Evolutionary conservation across 1,139 yeast genomes (phyloP).

Genomic region (Taphrina deformans): DNA sequence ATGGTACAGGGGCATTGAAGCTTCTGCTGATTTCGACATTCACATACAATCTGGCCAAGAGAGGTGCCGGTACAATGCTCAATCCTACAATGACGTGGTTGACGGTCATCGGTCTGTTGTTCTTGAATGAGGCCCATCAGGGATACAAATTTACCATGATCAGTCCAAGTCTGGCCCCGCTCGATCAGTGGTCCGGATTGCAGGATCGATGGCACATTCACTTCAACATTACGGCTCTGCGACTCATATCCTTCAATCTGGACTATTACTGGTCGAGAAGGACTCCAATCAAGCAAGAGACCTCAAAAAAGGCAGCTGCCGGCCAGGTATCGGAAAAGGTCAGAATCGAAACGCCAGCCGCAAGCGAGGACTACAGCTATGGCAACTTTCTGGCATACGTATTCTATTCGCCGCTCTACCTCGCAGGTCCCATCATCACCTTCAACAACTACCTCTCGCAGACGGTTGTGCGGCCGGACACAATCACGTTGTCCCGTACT

Average conservation of each 20-base stretch:
- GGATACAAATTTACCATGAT: slow-evolving; percentile 54
- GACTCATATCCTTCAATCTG: slow-evolving; percentile 78
- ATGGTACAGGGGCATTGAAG: slow-evolving; percentile 71
- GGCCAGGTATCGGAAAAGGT: slow-evolving; percentile 54
- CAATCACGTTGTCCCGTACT: slow-evolving; percentile 58
- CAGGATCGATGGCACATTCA: slow-evolving; percentile 94
- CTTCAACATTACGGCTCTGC: slow-evolving; percentile 80
- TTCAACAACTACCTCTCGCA: slow-evolving; percentile 90
- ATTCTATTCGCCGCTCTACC: slow-evolving; percentile 81
- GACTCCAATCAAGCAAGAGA: neutral
- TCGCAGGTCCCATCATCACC: slow-evolving; percentile 93
- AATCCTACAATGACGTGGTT: slow-evolving; percentile 57
- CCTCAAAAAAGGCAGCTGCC: neutral
- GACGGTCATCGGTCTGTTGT: slow-evolving; percentile 72
- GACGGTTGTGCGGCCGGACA: slow-evolving; percentile 50
- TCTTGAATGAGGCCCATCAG: slow-evolving; percentile 70
- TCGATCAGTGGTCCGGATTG: slow-evolving; percentile 56
- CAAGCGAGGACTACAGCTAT: slow-evolving; percentile 58
- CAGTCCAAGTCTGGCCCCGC: slow-evolving; percentile 47
- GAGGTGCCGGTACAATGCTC: slow-evolving; percentile 41
- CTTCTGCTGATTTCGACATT: slow-evolving; percentile 59
- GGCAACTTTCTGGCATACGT: slow-evolving; percentile 71
- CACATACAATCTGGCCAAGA: slow-evolving; percentile 57
- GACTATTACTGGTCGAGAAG: slow-evolving; percentile 54
- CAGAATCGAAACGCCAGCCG: slow-evolving; percentile 66